Percentiles rank a stretch among this genome's conserved stretches.
Evolutionary conservation across 78 protist genomes (phyloP).

Genomic region (Monosiga brevicollis): DNA sequence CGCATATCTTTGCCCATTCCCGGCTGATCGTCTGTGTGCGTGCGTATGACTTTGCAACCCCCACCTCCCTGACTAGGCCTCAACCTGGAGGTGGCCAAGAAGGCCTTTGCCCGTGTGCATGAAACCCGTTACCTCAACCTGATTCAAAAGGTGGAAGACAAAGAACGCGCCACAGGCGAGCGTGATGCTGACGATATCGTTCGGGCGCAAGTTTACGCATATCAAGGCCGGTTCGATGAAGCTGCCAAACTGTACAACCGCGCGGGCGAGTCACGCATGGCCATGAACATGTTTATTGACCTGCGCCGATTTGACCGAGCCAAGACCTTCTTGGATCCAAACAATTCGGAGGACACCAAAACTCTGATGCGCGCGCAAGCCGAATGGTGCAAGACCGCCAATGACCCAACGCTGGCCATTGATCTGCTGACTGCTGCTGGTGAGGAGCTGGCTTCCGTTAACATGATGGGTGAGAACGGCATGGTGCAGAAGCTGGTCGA

Average conservation of each 20-base stretch:
- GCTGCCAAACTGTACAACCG: slow-evolving; percentile 37
- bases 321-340: not conserved
- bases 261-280: not conserved
- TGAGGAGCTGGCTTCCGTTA: not conserved
- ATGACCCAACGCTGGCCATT: not conserved
- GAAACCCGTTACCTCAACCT: slow-evolving; percentile 47
- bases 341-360: not conserved
- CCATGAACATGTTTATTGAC: slow-evolving; percentile 11
- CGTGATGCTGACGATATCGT: not conserved
- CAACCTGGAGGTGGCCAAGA: slow-evolving; percentile 33
- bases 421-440: not conserved
- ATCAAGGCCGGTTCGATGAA: slow-evolving; percentile 42
- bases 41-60: not conserved
- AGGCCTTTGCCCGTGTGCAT: slow-evolving; percentile 39
- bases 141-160: slow-evolving; percentile 17
- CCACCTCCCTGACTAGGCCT: slow-evolving; percentile 30
- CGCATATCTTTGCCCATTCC: too few relatives aligned
- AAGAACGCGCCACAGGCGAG: not conserved
- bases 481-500: slow-evolving; percentile 10
- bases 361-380: slow-evolving; percentile 13
- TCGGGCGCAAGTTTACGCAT: slow-evolving; percentile 46
- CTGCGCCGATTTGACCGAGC: not conserved
- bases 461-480: not conserved
- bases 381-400: slow-evolving; percentile 4
- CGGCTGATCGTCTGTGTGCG: not conserved